phyloP scores from a whole-genome alignment of 106 monocot species.

The Alisma plantagoaquatica region DNA sequence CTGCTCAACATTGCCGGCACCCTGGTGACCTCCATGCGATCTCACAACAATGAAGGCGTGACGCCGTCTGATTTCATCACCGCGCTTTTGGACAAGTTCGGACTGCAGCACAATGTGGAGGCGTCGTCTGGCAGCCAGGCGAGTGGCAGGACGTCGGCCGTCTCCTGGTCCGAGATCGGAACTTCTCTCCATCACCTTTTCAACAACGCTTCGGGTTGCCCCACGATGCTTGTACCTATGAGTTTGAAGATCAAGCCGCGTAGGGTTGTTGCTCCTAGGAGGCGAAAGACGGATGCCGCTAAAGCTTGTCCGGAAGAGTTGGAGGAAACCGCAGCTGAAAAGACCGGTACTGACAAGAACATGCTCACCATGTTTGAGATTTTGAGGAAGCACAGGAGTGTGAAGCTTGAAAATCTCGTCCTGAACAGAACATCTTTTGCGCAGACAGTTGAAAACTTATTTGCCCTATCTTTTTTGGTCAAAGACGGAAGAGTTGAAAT shows the following conservation, averaged over 20 bases:
- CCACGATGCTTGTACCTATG: slow-evolving; percentile 92
- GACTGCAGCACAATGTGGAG: slow-evolving; percentile 15
- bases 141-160: slow-evolving; percentile 1
- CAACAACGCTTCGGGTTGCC: slow-evolving; percentile 39
- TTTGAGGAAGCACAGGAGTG: slow-evolving; percentile 33
- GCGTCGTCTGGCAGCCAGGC: not conserved
- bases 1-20: slow-evolving; percentile 57
- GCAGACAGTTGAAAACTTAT: slow-evolving; percentile 77
- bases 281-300: slow-evolving; percentile 23
- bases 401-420: slow-evolving; percentile 47
- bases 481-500: slow-evolving; percentile 77
- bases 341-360: slow-evolving; percentile 61
- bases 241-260: slow-evolving; percentile 43
- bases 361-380: slow-evolving; percentile 59
- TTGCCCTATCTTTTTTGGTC: slow-evolving; percentile 73
- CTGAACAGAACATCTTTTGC: slow-evolving; percentile 63
- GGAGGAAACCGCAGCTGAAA: slow-evolving; percentile 21
- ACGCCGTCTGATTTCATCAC: slow-evolving; percentile 69
- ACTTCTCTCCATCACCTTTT: slow-evolving; percentile 38
- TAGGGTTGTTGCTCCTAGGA: slow-evolving; percentile 27
- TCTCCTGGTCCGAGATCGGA: slow-evolving; percentile 50
- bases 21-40: slow-evolving; percentile 34
- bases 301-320: slow-evolving; percentile 65
- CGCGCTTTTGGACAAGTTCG: slow-evolving; percentile 53
- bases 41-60: slow-evolving; percentile 46